Percentiles rank a stretch among this genome's conserved stretches.
Conservation (phyloP, 208 protist genomes). For the Phytomonas francai region DNA sequence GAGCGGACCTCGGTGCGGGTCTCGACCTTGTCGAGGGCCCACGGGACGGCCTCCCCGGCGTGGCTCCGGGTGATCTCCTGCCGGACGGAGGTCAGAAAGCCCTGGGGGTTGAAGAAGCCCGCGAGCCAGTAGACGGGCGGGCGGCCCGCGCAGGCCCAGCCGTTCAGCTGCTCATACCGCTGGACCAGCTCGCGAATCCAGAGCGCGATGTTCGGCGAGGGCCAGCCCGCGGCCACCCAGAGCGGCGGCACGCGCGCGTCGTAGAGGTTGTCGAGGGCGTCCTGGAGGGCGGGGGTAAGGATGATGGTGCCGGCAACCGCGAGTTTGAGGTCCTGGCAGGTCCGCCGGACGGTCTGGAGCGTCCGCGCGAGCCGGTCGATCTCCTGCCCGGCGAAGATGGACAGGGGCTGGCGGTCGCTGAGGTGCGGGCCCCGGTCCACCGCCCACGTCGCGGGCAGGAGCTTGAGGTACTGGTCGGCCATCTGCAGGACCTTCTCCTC, state of each 20-base stretch:
- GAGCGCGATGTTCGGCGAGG: slow-evolving; percentile 92
- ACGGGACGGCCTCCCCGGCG: slow-evolving; percentile 83
- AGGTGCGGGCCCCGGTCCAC: slow-evolving; percentile 77
- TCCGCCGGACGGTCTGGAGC: slow-evolving; percentile 74
- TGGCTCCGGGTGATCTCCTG: slow-evolving; percentile 95
- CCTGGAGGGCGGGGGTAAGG: slow-evolving; percentile 92
- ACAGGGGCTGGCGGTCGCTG: slow-evolving; percentile 89
- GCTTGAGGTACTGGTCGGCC: slow-evolving; percentile 86
- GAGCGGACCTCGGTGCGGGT: slow-evolving; percentile 92
- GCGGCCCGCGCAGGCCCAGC: slow-evolving; percentile 88
- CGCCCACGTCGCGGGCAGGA: slow-evolving; percentile 88
- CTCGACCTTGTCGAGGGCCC: slow-evolving; percentile 96
- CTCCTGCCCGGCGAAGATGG: slow-evolving; percentile 95
- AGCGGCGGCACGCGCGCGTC: slow-evolving; percentile 93
- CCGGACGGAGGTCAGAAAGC: slow-evolving; percentile 97
- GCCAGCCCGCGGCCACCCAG: slow-evolving; percentile 95
- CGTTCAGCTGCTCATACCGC: slow-evolving; percentile 93
- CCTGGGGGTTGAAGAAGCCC: slow-evolving; percentile 99
- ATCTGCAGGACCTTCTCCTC: slow-evolving; percentile 91
- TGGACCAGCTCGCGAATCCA: slow-evolving; percentile 95
- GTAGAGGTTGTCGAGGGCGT: slow-evolving; percentile 93
- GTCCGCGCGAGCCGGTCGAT: slow-evolving; percentile 92
- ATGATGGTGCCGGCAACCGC: slow-evolving; percentile 97
- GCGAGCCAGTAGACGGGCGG: slow-evolving; percentile 95
- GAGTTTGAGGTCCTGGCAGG: slow-evolving; percentile 91